Percentiles rank a stretch among this genome's conserved stretches.
Conservation (phyloP, 2,329 filamentous ascomycete species). For the Whalleya microplaca region DNA sequence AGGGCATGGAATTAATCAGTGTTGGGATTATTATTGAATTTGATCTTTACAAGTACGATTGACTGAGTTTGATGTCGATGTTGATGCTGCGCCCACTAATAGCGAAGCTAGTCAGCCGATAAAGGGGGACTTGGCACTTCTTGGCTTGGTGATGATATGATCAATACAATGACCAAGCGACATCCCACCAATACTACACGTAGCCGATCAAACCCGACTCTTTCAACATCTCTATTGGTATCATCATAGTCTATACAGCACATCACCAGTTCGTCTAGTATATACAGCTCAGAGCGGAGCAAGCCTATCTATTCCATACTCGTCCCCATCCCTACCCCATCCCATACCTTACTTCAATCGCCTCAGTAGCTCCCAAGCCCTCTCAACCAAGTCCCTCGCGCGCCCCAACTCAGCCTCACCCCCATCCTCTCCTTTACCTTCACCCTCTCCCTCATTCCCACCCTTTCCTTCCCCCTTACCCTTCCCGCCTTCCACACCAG, state of each 20-base stretch:
- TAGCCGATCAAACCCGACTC: background rate
- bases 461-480: conserved; percentile 26
- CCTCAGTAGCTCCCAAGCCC: conserved; percentile 53
- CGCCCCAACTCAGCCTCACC: conserved; percentile 39
- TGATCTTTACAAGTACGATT: too few relatives aligned
- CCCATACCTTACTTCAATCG: conserved; percentile 46
- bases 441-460: conserved; percentile 3
- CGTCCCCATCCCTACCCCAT: background rate
- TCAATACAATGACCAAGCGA: background rate
- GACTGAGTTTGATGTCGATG: too few relatives aligned
- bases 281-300: background rate
- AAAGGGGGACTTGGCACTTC: background rate
- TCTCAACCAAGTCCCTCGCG: conserved; percentile 50
- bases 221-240: background rate
- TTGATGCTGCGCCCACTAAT: too few relatives aligned
- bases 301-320: background rate
- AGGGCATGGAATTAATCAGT: too few relatives aligned
- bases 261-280: too few relatives aligned
- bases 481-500: conserved; percentile 31
- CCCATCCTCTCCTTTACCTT: conserved; percentile 10
- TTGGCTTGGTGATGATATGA: too few relatives aligned
- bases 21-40: too few relatives aligned
- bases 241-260: too few relatives aligned
- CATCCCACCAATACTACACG: background rate
- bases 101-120: too few relatives aligned